These are phyloP conservation scores for Alternaria metachromatica DNA, from an alignment of 2,329 filamentous ascomycete species.

Conservation along the genomic window DNA sequence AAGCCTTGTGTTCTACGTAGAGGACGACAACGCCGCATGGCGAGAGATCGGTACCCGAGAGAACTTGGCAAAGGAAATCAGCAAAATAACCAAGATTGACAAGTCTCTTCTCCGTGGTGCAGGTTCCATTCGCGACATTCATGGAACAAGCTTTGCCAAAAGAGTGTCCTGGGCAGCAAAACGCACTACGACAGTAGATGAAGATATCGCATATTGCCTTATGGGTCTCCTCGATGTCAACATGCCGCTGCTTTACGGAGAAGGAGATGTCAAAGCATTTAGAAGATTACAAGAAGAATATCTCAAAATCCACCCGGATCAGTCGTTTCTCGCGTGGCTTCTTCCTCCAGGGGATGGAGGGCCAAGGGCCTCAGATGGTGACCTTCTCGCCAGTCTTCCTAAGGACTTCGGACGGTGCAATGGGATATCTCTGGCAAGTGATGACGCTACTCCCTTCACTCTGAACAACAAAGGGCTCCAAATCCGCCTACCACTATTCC, in stretches of 20 bases:
- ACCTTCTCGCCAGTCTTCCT: background rate
- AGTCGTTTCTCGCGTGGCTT: background rate
- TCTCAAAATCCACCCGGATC: background rate
- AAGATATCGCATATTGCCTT: background rate
- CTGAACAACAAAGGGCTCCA: background rate
- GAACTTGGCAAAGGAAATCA: background rate
- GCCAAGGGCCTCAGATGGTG: background rate
- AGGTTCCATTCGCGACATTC: rapidly evolving
- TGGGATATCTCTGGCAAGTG: background rate
- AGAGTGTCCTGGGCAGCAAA: background rate
- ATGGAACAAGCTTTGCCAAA: background rate
- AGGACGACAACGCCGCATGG: background rate
- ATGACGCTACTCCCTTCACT: background rate
- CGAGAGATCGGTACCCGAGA: background rate
- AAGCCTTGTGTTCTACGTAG: background rate
- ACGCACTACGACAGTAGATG: too few species aligned
- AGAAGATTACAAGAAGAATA: background rate
- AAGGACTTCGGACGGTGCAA: background rate
- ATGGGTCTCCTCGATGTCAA: background rate
- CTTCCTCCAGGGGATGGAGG: rapidly evolving
- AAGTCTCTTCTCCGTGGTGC: background rate
- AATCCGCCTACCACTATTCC: background rate
- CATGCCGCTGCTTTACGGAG: background rate
- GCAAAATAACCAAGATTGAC: rapidly evolving
- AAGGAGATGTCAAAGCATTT: background rate